Base-by-base conservation (phyloP, 1,139 yeast species). In the Schizosaccharomyces versatilis region DNA sequence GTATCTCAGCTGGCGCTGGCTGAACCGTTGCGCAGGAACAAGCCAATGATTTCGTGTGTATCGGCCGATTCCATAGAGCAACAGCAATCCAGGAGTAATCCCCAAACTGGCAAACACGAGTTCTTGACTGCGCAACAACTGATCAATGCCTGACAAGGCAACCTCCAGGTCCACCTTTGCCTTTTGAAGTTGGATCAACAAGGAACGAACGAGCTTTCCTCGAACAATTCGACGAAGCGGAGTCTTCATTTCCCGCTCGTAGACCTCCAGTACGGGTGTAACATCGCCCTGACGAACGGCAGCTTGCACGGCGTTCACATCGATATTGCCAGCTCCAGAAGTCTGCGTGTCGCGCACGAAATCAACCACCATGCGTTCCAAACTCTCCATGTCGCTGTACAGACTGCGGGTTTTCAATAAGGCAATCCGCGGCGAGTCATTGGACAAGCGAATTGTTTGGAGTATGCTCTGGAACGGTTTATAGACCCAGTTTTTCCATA, bases 81-180 rank as follows among this genome's bases (percentile, higher is more conserved):
- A 74, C 44, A 83, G 64, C 7, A 79, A 64, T 38, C 88, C 79
- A 0, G 98, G 98, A 51, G 90, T 76, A 6, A 93, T 80, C 1
- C 96, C 94, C 32, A 90, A 84, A 44, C 84, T 71, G 1, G 95
- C 96, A 69, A 90, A 85, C 32, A 90, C 93, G 54, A 90, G 74
- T 65, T 90, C 95, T 68, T 90, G 98, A 51, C 93, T 81, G 66
- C 85, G 82, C 55, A 90, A 73, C 60, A 90, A 71, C 65, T 84
- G 81, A 67, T 90, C 97, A 59, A 90, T 88, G 7, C 97, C 97
- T 61, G 75, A 79, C 59, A 90, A 76, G 0, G 95, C 97, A 7
- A 86, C 72, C 40, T 84, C 90, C 2, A 95, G 95, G 65, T 90
- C 98, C 12, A 90, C 96, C 68, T 90, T 90, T 12, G 95, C 82